Conservation (phyloP, 805 yeast species). For the Candida arabinofermentans region DNA sequence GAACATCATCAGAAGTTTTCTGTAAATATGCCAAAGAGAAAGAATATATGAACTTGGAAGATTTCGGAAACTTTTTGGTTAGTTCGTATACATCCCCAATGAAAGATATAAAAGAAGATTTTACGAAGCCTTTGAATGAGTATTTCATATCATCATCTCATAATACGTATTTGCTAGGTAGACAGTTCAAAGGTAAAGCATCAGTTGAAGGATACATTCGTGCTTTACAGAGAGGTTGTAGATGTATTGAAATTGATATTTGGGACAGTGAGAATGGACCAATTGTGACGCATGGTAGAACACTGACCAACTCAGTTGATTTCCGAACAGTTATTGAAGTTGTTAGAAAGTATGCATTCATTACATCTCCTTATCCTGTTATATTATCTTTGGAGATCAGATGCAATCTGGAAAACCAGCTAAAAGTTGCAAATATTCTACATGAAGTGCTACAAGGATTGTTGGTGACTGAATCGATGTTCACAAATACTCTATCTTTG, state of each 20-base stretch:
- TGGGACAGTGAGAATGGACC: slow-evolving; percentile 85
- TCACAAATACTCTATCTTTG: slow-evolving; percentile 28
- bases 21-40: slow-evolving; percentile 15
- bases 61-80: slow-evolving; percentile 28
- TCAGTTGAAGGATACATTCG: slow-evolving; percentile 87
- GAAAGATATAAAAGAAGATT: slow-evolving; percentile 33
- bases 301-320: slow-evolving; percentile 72
- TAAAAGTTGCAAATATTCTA: slow-evolving; percentile 49
- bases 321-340: slow-evolving; percentile 66
- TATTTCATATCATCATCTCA: slow-evolving; percentile 92
- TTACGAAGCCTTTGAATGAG: slow-evolving; percentile 68
- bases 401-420: slow-evolving; percentile 68
- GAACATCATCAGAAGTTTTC: slow-evolving; percentile 37
- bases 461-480: slow-evolving; percentile 41
- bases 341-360: slow-evolving; percentile 81
- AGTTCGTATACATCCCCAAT: slow-evolving; percentile 30
- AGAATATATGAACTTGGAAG: slow-evolving; percentile 22
- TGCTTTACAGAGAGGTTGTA: slow-evolving; percentile 85
- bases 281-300: slow-evolving; percentile 83
- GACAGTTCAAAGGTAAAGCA: slow-evolving; percentile 83
- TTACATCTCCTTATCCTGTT: slow-evolving; percentile 81
- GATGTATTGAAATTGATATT: slow-evolving; percentile 91
- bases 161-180: slow-evolving; percentile 84
- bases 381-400: slow-evolving; percentile 82
- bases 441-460: slow-evolving; percentile 55